These are phyloP conservation scores for Colletotrichum lupini DNA, from an alignment of 2,329 filamentous ascomycete species.

Conservation along the genomic window DNA sequence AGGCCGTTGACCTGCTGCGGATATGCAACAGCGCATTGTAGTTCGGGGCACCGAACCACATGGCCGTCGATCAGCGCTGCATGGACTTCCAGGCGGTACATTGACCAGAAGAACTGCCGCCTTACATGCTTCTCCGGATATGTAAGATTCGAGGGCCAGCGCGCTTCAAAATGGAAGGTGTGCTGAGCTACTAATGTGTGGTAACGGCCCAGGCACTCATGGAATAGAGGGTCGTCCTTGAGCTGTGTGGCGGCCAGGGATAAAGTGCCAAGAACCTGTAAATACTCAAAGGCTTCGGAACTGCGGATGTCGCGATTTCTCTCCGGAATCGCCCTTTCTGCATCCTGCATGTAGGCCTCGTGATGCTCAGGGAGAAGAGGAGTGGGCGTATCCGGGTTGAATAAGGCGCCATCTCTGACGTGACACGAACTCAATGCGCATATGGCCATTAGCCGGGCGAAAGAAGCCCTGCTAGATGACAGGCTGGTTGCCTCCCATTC, in stretches of 20 bases:
- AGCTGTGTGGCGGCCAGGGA: slow-evolving; percentile 63
- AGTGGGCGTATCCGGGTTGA: slow-evolving; percentile 50
- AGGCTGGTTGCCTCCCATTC: slow-evolving; percentile 55
- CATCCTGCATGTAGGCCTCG: slow-evolving; percentile 35
- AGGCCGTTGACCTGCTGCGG: slow-evolving; percentile 21
- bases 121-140: slow-evolving; percentile 49
- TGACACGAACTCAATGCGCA: slow-evolving; percentile 61
- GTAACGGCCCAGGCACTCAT: slow-evolving; percentile 62
- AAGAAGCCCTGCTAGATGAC: slow-evolving; percentile 46
- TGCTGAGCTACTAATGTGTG: slow-evolving; percentile 60
- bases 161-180: slow-evolving; percentile 62
- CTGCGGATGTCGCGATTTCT: slow-evolving; percentile 21
- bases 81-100: slow-evolving; percentile 67
- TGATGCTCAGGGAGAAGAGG: slow-evolving; percentile 17
- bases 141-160: slow-evolving; percentile 59
- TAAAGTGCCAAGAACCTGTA: slow-evolving; percentile 55
- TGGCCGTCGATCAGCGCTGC: slow-evolving; percentile 61
- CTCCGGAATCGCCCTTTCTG: slow-evolving; percentile 29
- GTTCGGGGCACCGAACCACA: slow-evolving; percentile 34
- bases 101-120: slow-evolving; percentile 61
- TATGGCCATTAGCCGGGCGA: slow-evolving; percentile 62
- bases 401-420: slow-evolving; percentile 59
- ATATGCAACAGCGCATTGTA: slow-evolving; percentile 35
- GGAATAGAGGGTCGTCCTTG: slow-evolving; percentile 59
- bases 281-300: slow-evolving; percentile 30